A percentile compares a stretch with the other conserved stretches of the same genome.
phyloP scores from a whole-genome alignment of 306 rosid genomes.

The Chamaecrista fasciculata region DNA sequence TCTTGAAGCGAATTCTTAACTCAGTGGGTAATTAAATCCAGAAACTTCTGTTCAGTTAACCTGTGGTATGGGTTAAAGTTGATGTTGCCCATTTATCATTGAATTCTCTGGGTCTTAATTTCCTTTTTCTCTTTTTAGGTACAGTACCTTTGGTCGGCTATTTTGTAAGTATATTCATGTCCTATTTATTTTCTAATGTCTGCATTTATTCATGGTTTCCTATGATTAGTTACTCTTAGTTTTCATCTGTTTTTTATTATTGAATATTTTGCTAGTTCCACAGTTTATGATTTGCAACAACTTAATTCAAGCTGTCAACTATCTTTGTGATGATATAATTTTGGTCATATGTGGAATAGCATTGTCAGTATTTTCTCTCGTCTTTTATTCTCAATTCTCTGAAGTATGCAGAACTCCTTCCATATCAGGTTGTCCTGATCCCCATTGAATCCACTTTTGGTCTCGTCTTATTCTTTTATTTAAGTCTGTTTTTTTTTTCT shows the following conservation, averaged over 20 bases:
- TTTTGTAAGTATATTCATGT: conserved; percentile 29
- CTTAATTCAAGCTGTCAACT: background rate
- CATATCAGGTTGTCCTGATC: background rate
- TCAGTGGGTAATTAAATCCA: conserved; percentile 37
- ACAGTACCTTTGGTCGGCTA: conserved; percentile 20
- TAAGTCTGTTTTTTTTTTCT: background rate
- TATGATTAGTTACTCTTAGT: background rate
- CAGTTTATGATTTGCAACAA: background rate
- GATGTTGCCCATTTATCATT: background rate
- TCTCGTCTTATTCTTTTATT: background rate
- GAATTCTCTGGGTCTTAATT: background rate
- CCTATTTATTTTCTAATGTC: background rate
- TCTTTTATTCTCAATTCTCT: background rate
- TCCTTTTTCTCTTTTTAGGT: conserved; percentile 26
- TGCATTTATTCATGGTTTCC: background rate
- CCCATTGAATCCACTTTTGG: background rate
- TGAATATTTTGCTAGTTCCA: background rate
- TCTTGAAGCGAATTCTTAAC: conserved; percentile 29
- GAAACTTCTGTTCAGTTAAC: conserved; percentile 2
- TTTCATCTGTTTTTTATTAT: background rate
- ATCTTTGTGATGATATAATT: background rate
- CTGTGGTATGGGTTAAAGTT: conserved; percentile 6
- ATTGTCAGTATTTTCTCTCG: background rate
- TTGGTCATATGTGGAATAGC: background rate
- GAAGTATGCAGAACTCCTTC: background rate